These are phyloP conservation scores for Boletus tomentosulus DNA, from an alignment of 768 basidiomycete genomes.

Conservation along the genomic window DNA sequence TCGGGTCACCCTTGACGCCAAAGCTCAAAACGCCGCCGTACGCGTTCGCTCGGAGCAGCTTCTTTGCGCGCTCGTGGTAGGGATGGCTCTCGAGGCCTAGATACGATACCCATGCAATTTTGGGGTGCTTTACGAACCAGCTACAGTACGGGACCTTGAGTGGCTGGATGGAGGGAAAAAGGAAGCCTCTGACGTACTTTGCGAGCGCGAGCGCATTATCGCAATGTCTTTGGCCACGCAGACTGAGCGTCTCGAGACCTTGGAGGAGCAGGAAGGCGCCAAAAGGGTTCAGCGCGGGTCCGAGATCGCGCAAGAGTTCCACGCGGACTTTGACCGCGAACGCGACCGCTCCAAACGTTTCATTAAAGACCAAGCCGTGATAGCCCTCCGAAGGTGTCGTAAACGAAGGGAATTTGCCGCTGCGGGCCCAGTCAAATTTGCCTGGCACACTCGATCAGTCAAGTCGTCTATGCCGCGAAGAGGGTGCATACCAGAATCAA, in stretches of 20 bases:
- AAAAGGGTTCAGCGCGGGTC: constrained; percentile 51
- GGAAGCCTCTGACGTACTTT: constrained; percentile 20
- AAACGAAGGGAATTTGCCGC: constrained; percentile 54
- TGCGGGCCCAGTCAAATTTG: constrained; percentile 52
- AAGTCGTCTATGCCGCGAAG: not conserved
- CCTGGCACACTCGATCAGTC: constrained; percentile 30
- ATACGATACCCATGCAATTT: constrained; percentile 76
- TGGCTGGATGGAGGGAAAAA: not conserved
- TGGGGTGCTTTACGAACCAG: constrained; percentile 61
- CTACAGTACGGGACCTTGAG: constrained; percentile 1
- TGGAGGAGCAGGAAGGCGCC: constrained; percentile 55
- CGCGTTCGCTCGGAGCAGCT: constrained; percentile 45
- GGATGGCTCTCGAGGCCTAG: constrained; percentile 62
- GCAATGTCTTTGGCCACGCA: constrained; percentile 55
- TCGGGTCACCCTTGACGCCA: constrained; percentile 59
- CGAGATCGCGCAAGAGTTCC: constrained; percentile 51
- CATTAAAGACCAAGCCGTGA: constrained; percentile 48
- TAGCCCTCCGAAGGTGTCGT: constrained; percentile 54
- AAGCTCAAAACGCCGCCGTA: constrained; percentile 79
- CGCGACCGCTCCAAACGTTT: constrained; percentile 48
- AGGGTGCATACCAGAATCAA: constrained; percentile 48
- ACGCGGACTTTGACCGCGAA: constrained; percentile 51
- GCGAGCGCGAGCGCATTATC: constrained; percentile 55
- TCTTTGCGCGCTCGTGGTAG: constrained; percentile 55
- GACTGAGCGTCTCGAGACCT: constrained; percentile 59